Conservation (phyloP, 441 rosid species). For the Populus hybrid region DNA sequence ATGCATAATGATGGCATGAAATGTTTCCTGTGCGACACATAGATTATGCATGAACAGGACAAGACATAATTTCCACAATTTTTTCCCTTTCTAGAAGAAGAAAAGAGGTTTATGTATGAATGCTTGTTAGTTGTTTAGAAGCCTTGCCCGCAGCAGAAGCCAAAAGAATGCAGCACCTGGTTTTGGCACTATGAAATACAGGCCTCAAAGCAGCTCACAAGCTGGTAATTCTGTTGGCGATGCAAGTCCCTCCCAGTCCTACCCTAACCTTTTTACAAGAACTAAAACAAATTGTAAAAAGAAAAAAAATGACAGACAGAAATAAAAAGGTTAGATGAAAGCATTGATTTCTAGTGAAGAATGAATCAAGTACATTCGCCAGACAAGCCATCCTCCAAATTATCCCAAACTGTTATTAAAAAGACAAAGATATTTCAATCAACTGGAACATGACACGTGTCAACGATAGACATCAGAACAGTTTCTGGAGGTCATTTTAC, state of each 20-base stretch:
- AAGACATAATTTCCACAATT: neutral
- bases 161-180: neutral
- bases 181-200: slow-evolving; percentile 18
- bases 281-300: neutral
- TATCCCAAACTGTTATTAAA: slow-evolving; percentile 3
- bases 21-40: neutral
- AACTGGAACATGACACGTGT: slow-evolving; percentile 37
- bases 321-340: neutral
- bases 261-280: neutral
- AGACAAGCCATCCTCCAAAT: slow-evolving; percentile 13
- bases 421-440: slow-evolving; percentile 20
- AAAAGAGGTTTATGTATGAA: too few species aligned
- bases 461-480: neutral
- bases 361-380: slow-evolving; percentile 21
- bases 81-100: too few species aligned
- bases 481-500: slow-evolving; percentile 1
- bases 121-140: neutral
- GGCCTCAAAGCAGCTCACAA: slow-evolving; percentile 21
- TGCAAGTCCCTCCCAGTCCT: slow-evolving; percentile 5
- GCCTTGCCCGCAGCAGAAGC: neutral
- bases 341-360: slow-evolving; percentile 6
- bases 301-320: too few species aligned
- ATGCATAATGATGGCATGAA: neutral
- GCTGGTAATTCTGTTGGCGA: slow-evolving; percentile 14
- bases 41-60: neutral